Percentiles rank a stretch among this genome's conserved stretches.
These are phyloP conservation scores for Aspergillus sp. DNA, from an alignment of 2,329 filamentous ascomycete genomes.

Conservation along the genomic window DNA sequence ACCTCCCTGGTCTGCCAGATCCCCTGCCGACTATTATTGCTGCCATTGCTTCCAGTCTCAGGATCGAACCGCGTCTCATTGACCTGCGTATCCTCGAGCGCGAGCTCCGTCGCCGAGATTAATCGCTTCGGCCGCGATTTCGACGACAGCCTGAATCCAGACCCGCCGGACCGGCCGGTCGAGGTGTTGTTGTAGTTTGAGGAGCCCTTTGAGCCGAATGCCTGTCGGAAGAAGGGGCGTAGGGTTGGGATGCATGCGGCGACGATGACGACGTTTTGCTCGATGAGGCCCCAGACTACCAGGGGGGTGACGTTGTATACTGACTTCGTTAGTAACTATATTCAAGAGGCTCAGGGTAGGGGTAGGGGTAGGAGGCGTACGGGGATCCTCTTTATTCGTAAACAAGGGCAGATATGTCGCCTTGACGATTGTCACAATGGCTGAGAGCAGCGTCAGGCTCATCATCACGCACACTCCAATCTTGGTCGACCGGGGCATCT, in stretches of 20 bases:
- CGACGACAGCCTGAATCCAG: slow-evolving; percentile 7
- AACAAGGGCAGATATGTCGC: slow-evolving; percentile 27
- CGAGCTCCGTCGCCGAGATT: slow-evolving; percentile 9
- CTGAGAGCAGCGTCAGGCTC: slow-evolving; percentile 28
- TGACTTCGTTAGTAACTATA: not conserved
- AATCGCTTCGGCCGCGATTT: slow-evolving; percentile 1
- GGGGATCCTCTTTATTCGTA: slow-evolving; percentile 22
- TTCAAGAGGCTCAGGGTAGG: too few species aligned
- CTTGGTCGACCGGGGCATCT: slow-evolving; percentile 26
- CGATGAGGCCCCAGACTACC: slow-evolving; percentile 24
- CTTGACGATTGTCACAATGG: slow-evolving; percentile 28
- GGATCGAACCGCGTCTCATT: not conserved
- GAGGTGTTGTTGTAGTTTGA: not conserved
- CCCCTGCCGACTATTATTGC: slow-evolving; percentile 1
- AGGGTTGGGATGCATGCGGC: slow-evolving; percentile 30
- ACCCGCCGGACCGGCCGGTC: not conserved
- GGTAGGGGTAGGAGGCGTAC: slow-evolving; percentile 15
- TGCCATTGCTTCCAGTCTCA: not conserved
- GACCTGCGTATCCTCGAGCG: not conserved
- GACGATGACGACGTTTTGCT: slow-evolving; percentile 31
- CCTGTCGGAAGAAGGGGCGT: slow-evolving; percentile 25
- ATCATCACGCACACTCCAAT: slow-evolving; percentile 28
- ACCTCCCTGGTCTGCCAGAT: slow-evolving; percentile 15
- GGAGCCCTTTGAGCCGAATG: slow-evolving; percentile 10
- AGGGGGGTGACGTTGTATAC: slow-evolving; percentile 19